A percentile compares a stretch with the other conserved stretches of the same genome.
These are phyloP conservation scores for Bimuria novae-zelandiae DNA, from an alignment of 2,329 filamentous ascomycete species.

Conservation along the genomic window DNA sequence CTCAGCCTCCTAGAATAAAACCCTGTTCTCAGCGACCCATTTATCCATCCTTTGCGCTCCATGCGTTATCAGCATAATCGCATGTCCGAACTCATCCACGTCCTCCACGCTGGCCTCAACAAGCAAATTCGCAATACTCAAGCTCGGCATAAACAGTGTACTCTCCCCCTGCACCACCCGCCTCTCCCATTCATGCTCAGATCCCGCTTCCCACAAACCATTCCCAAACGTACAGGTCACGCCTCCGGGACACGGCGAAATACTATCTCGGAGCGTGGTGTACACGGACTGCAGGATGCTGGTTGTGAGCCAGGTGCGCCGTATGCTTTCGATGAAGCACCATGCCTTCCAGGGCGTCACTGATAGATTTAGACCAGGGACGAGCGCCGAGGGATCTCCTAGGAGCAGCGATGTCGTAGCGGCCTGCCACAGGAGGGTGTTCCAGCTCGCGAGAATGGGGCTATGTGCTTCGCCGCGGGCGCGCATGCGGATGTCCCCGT, in stretches of 20 bases:
- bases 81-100: conserved; percentile 5
- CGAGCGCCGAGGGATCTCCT: background rate
- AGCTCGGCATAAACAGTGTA: background rate
- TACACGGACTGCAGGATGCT: background rate
- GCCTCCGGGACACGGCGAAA: background rate
- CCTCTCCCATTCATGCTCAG: background rate
- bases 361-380: background rate
- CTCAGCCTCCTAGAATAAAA: no score
- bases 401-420: background rate
- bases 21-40: background rate
- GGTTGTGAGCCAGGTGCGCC: background rate
- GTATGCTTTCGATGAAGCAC: background rate
- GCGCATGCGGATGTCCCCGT: conserved; percentile 12
- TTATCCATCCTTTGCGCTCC: background rate
- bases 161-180: background rate
- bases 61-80: background rate
- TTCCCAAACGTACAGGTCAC: background rate
- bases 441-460: background rate
- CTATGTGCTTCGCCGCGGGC: background rate
- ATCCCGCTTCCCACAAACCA: background rate
- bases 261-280: background rate
- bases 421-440: background rate
- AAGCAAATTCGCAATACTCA: background rate
- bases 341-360: background rate
- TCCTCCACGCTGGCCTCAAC: background rate